Conservation (phyloP, 2,329 filamentous ascomycete genomes). For the Monilinia fructicola region DNA sequence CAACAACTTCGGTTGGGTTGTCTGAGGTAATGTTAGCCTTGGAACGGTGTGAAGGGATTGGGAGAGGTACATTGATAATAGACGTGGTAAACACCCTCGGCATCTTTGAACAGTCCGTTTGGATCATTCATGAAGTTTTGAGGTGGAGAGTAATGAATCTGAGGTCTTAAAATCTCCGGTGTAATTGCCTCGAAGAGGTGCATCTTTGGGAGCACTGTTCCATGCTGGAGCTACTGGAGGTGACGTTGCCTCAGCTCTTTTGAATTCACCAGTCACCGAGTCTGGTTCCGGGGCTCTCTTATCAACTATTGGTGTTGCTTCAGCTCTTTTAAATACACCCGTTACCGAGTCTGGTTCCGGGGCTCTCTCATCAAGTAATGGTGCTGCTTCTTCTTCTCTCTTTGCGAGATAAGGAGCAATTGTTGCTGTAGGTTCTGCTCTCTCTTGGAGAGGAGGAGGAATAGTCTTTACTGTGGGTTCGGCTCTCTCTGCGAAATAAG, state of each 20-base stretch:
- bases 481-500: too few species aligned
- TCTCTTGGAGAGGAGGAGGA: too few species aligned
- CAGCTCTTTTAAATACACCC: too few species aligned
- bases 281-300: too few species aligned
- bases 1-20: constrained; percentile 50
- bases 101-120: constrained; percentile 62
- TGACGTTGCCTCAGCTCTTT: constrained; percentile 22
- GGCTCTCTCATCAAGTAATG: too few species aligned
- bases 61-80: constrained; percentile 60
- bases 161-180: constrained; percentile 43
- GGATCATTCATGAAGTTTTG: constrained; percentile 60
- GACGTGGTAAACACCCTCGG: constrained; percentile 58
- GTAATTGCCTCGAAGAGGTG: constrained; percentile 33
- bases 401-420: too few species aligned
- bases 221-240: constrained; percentile 27
- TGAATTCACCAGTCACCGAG: too few species aligned
- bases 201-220: constrained; percentile 32
- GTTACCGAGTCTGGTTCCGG: too few species aligned
- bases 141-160: constrained; percentile 57
- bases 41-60: background rate
- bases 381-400: too few species aligned
- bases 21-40: constrained; percentile 39
- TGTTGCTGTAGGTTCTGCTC: too few species aligned
- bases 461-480: too few species aligned
- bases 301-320: too few species aligned